Evolutionary conservation across 78 protist genomes (phyloP), one percentile per base, ranked within the genome.

Genomic region (Emiliania huxleyi): DNA sequence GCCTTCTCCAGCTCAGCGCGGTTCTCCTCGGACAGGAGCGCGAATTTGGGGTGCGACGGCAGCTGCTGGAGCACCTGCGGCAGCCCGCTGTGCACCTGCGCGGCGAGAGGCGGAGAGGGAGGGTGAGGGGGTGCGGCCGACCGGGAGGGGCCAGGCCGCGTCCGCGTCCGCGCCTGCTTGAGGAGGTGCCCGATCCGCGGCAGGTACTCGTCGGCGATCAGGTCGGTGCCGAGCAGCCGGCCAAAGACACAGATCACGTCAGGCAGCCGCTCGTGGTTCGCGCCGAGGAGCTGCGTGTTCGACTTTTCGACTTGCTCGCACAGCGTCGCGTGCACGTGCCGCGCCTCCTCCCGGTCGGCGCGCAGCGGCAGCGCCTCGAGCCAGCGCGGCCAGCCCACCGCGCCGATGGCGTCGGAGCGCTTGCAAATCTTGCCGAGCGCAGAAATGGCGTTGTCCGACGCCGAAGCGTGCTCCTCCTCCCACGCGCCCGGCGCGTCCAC

Each of bases 341-440:
- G 22, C 23, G 89, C 89, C 37, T 81, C 92, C 55, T 43, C 69
- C 42, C 23, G 0, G 85, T 90, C 92, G 21, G 48, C 23, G n/a
- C 5, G 8, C 37, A 90, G 15, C 45, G 92, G 92, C 55, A 90
- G 23, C 45, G 12, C 26, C 33, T 23, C 8, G 48, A 90, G 71
- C 56, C 55, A 90, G 81, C 29, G 38, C 26, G 42, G 21, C 43
- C 2, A 21, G 8, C 11, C 46, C 55, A 46, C 92, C 46, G 71
- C 91, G 37, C 11, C 45, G 2, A 38, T 49, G 42, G 0, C 48
- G 15, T 18, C 62, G 29, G 55, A 62, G 48, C n/a, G 43, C 79
- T n/a, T 29, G 35, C 84, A 23, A 25, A 96, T 81, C 93, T 95
- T 96, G 69, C 97, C 98, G 11, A 97, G 69, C 0, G 97, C 97